Evolutionary conservation across 805 yeast species (phyloP).

Genomic region (Yamadazyma endophytica): DNA sequence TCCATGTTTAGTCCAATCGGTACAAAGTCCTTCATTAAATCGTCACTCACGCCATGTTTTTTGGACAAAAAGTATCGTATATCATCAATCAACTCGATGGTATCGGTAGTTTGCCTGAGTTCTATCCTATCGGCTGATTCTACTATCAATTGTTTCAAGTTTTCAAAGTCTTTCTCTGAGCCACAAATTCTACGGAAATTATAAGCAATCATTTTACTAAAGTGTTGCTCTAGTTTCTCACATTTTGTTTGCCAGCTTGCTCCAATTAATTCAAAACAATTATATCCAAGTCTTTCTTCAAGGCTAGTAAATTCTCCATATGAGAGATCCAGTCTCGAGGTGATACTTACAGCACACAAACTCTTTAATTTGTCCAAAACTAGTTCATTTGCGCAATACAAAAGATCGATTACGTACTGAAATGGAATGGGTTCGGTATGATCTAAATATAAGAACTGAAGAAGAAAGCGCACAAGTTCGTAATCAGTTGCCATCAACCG

Average conservation of each 20-base stretch:
- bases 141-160: slow-evolving; percentile 18
- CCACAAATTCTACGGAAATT: slow-evolving; percentile 35
- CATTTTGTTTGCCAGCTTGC: slow-evolving; percentile 67
- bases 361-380: slow-evolving; percentile 62
- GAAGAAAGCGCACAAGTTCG: slow-evolving; percentile 50
- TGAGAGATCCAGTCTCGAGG: slow-evolving; percentile 22
- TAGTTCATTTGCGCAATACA: slow-evolving; percentile 56
- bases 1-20: slow-evolving; percentile 15
- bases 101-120: slow-evolving; percentile 67
- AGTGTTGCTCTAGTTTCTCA: slow-evolving; percentile 60
- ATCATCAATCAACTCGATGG: slow-evolving; percentile 77
- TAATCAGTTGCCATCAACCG: slow-evolving; percentile 20
- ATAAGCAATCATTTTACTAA: slow-evolving; percentile 55
- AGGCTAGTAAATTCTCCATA: slow-evolving; percentile 15
- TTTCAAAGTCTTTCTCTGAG: slow-evolving; percentile 23
- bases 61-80: slow-evolving; percentile 58
- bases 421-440: slow-evolving; percentile 45
- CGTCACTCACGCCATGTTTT: slow-evolving; percentile 27
- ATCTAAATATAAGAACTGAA: slow-evolving; percentile 63
- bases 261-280: slow-evolving; percentile 53
- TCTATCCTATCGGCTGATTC: slow-evolving; percentile 55
- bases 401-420: slow-evolving; percentile 48
- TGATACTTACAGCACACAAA: slow-evolving; percentile 51
- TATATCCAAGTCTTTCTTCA: slow-evolving; percentile 22
- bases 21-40: slow-evolving; percentile 19